Conservation (phyloP, 2,329 filamentous ascomycete genomes). For the Xylariaceae sp. region DNA sequence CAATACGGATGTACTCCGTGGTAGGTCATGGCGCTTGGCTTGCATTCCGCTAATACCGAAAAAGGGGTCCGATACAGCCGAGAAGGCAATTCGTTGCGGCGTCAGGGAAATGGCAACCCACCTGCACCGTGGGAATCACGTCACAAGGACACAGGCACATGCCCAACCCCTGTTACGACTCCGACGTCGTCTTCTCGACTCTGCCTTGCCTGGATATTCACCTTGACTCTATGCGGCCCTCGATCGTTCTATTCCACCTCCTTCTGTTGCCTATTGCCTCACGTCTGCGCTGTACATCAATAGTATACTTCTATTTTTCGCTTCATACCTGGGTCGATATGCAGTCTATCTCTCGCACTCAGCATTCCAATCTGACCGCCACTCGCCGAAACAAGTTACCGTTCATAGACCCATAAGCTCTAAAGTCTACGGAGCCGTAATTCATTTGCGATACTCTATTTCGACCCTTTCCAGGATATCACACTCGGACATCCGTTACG, state of each 20-base stretch:
- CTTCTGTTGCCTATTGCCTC: too few species aligned
- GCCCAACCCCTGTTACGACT: too few species aligned
- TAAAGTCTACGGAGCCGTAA: background rate
- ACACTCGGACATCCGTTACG: conserved; percentile 17
- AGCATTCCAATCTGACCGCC: conserved; percentile 3
- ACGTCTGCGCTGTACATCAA: too few species aligned
- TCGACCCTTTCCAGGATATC: too few species aligned
- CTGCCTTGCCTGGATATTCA: too few species aligned
- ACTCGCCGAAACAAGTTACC: conserved; percentile 5
- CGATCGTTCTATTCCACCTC: too few species aligned
- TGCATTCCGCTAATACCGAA: background rate
- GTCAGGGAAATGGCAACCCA: conserved; percentile 3
- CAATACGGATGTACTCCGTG: conserved; percentile 19
- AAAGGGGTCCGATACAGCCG: conserved; percentile 18
- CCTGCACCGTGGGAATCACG: conserved; percentile 11
- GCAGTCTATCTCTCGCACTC: conserved; percentile 13
- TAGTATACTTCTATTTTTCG: too few species aligned
- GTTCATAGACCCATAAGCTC: conserved; percentile 7
- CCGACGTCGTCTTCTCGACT: too few species aligned
- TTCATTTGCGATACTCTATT: background rate
- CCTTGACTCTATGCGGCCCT: too few species aligned
- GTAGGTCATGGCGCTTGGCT: conserved; percentile 10
- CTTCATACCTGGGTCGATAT: conserved; percentile 10
- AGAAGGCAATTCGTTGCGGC: conserved; percentile 7
- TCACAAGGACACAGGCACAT: conserved; percentile 13